Evolutionary conservation across 1,284 basidiomycete species (phyloP), one percentile per base, ranked within the genome.

Genomic region (Cryptococcus deneoformans): DNA sequence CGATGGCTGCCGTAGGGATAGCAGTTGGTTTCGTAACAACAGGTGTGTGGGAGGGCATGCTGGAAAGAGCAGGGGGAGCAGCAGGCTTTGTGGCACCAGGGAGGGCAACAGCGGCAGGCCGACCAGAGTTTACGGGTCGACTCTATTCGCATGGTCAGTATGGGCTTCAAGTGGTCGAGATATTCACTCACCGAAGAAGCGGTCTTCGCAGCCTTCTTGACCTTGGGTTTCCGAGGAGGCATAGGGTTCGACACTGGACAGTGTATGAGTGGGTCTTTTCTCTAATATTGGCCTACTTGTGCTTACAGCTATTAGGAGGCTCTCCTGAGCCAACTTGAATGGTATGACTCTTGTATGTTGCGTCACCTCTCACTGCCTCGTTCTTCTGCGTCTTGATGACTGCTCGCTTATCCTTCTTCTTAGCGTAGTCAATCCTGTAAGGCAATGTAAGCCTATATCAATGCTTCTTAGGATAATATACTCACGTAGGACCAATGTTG

Each of bases 371-470:
- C 16, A 95, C 79, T 10, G 86, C 87, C 75, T 96, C 92, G 72
- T 97, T 93, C 80, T 91, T 97, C 69, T 88, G 78, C 64, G 92
- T 88, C 72, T 89, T 89, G 78, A 99, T 92, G 56, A 85, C 81
- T 2, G 89, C 86, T 72, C 87, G 87, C 82, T 99, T 99, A 67
- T 95, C 94, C 79, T 93, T 98, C 84, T 98, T 99, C 83, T 99
- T 99, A 44, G 84, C 82, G 74, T 96, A 99, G 50, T 89, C 85
- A 60, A 96, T 80, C 2, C 90, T 94, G 58, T 9, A 6, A 7
- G 8, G 35, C 34, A 29, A 29, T 11, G 43, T 63, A 57, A 65
- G 56, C 37, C 35, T 38, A 24, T 36, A 12, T 42, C 29, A 29
- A 42, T 42, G 11, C 3, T 42, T 11, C 5, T 16, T 3, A 16